Evolutionary conservation across 441 rosid genomes (phyloP).

Genomic region (Eruca vesicaria): DNA sequence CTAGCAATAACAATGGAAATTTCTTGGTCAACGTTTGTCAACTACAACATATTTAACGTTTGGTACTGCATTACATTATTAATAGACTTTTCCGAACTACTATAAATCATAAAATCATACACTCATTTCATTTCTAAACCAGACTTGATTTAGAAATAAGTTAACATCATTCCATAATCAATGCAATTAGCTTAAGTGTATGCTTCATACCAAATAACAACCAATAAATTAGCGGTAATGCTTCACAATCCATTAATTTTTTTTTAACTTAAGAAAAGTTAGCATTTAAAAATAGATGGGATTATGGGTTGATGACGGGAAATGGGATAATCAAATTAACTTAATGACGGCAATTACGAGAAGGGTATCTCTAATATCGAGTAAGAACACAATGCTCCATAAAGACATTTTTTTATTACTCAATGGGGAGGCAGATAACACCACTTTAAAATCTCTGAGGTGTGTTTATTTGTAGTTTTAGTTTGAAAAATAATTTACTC

Average conservation of each 20-base stretch:
- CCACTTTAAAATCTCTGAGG: constrained; percentile 28
- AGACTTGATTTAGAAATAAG: constrained; percentile 4
- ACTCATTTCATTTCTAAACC: neutral
- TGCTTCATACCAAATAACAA: neutral
- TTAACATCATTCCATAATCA: constrained; percentile 13
- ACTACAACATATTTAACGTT: neutral
- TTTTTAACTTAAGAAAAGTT: neutral
- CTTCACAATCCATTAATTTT: neutral
- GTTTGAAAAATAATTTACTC: constrained; percentile 5
- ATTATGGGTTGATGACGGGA: constrained; percentile 26
- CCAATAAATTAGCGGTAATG: neutral
- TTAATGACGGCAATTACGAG: constrained; percentile 32
- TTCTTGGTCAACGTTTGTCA: constrained; percentile 17
- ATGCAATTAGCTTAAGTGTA: constrained; percentile 17
- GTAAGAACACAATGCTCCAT: constrained; percentile 41
- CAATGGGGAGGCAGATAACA: constrained; percentile 17
- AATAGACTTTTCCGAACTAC: neutral
- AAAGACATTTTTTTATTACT: constrained; percentile 21
- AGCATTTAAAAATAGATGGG: neutral
- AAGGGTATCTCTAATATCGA: constrained; percentile 35
- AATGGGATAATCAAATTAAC: constrained; percentile 17
- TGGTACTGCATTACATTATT: neutral
- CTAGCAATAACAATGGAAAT: neutral
- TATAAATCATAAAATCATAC: neutral
- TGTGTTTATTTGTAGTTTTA: constrained; percentile 15